A percentile compares a stretch with the other conserved stretches of the same genome.
Evolutionary conservation across 2,329 filamentous ascomycete genomes (phyloP).

Genomic region (Westerdykella sp.): DNA sequence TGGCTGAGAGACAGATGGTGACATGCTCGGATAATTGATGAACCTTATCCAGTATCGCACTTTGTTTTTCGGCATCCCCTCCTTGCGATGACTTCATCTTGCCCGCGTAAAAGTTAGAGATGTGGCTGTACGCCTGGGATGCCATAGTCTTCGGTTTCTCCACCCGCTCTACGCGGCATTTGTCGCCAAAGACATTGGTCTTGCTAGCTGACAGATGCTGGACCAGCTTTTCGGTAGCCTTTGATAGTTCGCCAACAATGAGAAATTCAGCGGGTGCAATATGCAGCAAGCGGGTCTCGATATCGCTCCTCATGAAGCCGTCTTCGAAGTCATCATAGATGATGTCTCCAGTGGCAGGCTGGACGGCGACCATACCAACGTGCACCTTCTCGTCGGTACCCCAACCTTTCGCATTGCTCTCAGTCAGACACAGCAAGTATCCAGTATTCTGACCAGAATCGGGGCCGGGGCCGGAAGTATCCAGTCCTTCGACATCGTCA

Average conservation of each 20-base stretch:
- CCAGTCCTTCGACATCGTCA: conserved; percentile 80
- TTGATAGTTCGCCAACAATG: conserved; percentile 83
- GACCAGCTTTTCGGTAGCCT: conserved; percentile 85
- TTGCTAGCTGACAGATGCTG: conserved; percentile 81
- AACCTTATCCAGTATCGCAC: conserved; percentile 73
- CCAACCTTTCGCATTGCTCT: conserved; percentile 69
- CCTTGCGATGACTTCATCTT: conserved; percentile 57
- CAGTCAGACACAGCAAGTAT: conserved; percentile 90
- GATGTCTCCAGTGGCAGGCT: conserved; percentile 91
- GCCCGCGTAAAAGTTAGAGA: conserved; percentile 86
- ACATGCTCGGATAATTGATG: conserved; percentile 78
- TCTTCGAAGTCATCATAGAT: conserved; percentile 96
- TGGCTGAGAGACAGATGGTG: conserved; percentile 86
- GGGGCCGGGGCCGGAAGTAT: conserved; percentile 47
- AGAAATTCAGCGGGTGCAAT: conserved; percentile 94
- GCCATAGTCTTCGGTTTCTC: conserved; percentile 73
- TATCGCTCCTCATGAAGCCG: conserved; percentile 93
- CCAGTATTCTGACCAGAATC: conserved; percentile 54
- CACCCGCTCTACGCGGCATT: conserved; percentile 75
- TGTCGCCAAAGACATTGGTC: conserved; percentile 87
- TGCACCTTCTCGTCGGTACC: conserved; percentile 91
- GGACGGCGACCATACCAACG: conserved; percentile 86
- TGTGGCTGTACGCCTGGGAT: conserved; percentile 78
- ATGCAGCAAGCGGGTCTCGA: conserved; percentile 90
- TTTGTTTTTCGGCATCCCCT: conserved; percentile 33